phyloP scores from a whole-genome alignment of 75 land plant species.

The Ceratopteris richardii region DNA sequence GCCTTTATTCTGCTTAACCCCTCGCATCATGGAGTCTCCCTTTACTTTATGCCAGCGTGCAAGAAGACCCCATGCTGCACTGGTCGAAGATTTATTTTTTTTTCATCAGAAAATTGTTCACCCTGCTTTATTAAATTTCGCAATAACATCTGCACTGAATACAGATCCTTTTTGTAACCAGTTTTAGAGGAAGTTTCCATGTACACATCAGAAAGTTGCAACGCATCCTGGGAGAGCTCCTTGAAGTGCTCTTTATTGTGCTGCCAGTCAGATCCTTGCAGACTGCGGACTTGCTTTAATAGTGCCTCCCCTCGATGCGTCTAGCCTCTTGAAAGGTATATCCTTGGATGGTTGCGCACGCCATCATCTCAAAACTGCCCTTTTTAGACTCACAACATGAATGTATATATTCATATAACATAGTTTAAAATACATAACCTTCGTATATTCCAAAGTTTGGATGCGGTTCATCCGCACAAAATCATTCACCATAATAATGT shows the following conservation, averaged over 20 bases:
- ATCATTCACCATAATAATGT: too few relatives aligned
- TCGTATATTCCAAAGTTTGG: too few relatives aligned
- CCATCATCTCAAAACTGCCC: too few relatives aligned
- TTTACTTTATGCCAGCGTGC: slow-evolving; percentile 84
- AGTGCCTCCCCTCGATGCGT: slow-evolving; percentile 73
- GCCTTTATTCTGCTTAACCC: too few relatives aligned
- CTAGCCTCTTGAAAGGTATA: too few relatives aligned
- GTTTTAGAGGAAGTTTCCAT: slow-evolving; percentile 46
- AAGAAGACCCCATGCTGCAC: slow-evolving; percentile 73
- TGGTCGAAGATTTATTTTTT: slow-evolving; percentile 39
- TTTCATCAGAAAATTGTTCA: neutral
- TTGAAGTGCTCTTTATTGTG: slow-evolving; percentile 54
- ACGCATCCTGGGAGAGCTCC: slow-evolving; percentile 57
- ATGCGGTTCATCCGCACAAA: too few relatives aligned
- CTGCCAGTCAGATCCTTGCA: slow-evolving; percentile 76
- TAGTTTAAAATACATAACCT: too few relatives aligned
- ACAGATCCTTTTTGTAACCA: slow-evolving; percentile 50
- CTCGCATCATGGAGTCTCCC: slow-evolving; percentile 67
- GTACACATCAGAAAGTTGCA: slow-evolving; percentile 67
- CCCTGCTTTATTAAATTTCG: slow-evolving; percentile 69
- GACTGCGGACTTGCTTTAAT: slow-evolving; percentile 78
- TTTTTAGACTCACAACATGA: too few relatives aligned
- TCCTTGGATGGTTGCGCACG: too few relatives aligned
- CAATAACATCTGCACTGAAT: slow-evolving; percentile 79
- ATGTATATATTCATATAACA: too few relatives aligned